Evolutionary conservation across 257 asterid genomes (phyloP), one percentile per base, ranked within the genome.

Genomic region (Rehmannia glutinosa): DNA sequence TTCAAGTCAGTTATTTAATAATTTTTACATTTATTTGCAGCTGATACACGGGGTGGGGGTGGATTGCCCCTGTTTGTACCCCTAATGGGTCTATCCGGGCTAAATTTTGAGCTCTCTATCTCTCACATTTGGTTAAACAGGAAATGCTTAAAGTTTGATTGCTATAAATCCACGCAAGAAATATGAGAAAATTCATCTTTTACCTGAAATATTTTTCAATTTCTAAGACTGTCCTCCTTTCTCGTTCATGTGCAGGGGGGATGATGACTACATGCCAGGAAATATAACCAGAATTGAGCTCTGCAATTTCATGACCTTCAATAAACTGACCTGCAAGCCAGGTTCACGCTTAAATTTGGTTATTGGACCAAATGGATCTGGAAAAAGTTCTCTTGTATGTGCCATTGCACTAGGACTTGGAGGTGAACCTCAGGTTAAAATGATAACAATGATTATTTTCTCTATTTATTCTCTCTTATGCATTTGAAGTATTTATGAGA

Each of bases 321-420:
- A 72, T 63, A 76, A 70, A 42, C 68, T 92, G 81, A 86, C 79
- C 16, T 80, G 90, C 77, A 77, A 83, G 77, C 99, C 99, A 0
- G 93, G 85, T 33, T 62, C 99, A 3, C 92, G 97, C 12, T 74
- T 93, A 62, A 93, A 93, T 83, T 89, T 93, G 80, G 96, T 93
- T 39, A 78, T 88, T 75, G 99, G 99, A 47, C 99, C 99, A 41
- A 93, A 90, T 82, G 97, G 99, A 70, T 86, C 96, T 20, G 99
- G 99, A 51, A 93, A 93, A 77, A 93, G 99, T 82, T 93, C 99
- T 53, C 92, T 93, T 65, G 97, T 90, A 8, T 93, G 99, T 78
- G 97, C 97, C 55, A 88, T 93, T 68, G 97, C 99, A 36, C 82
- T 93, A 11, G 99, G 97, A 52, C 96, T 93, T 30, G 94, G 96